These are phyloP conservation scores for Flaveria floridana DNA, from an alignment of 140 eudicot species.

Conservation along the genomic window DNA sequence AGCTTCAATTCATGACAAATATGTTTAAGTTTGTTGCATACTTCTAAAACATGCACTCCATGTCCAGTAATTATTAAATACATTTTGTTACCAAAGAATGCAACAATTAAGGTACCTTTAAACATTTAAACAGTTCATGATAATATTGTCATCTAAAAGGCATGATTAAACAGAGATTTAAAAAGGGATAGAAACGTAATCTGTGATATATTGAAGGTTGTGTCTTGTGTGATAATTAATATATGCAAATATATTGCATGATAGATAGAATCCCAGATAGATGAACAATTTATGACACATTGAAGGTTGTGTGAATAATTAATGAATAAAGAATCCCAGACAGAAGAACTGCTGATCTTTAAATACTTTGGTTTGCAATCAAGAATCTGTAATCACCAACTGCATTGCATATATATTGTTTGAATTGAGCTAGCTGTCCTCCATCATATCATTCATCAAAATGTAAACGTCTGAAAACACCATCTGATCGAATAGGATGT, in stretches of 20 bases:
- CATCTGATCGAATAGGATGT: constrained; percentile 26
- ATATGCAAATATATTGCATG: neutral
- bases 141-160: too few species aligned
- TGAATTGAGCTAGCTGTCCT: constrained; percentile 25
- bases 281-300: neutral
- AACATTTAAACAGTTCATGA: too few species aligned
- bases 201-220: neutral
- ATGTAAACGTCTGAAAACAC: neutral
- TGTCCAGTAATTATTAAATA: too few species aligned
- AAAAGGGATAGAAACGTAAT: too few species aligned
- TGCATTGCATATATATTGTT: constrained; percentile 14
- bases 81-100: too few species aligned
- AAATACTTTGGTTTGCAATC: constrained; percentile 20
- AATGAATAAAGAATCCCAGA: constrained; percentile 29
- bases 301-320: constrained; percentile 17
- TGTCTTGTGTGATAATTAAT: neutral
- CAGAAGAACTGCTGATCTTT: constrained; percentile 22
- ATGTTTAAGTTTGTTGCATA: too few species aligned
- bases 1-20: too few species aligned
- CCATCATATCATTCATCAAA: constrained; percentile 23
- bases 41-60: too few species aligned
- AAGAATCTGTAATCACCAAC: constrained; percentile 21
- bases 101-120: too few species aligned
- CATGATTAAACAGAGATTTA: too few species aligned
- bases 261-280: constrained; percentile 1